Evolutionary conservation across 805 yeast species (phyloP), one percentile per base, ranked within the genome.

Genomic region (Candida saitoana): DNA sequence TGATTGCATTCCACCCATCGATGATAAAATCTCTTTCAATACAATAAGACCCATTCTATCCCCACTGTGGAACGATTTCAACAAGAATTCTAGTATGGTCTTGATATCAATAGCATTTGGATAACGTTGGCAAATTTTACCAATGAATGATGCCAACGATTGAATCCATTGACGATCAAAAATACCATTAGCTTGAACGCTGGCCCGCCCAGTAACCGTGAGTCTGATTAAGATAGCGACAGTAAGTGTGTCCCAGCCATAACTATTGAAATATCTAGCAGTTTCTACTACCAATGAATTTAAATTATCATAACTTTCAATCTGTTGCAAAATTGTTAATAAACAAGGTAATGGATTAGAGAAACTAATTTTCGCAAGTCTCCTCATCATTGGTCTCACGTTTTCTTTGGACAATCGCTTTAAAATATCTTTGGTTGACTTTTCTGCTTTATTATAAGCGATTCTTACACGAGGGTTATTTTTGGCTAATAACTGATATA

Each of bases 271-370:
- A 54, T 78, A 83, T 32, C 79, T 68, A 0, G 96, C 88, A 5
- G 93, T 78, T 36, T 83, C 83, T 7, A 87, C 89, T 5, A 91
- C 80, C 43, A 91, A 69, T 30, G 79, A 80, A 35, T 83, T 84
- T 48, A 91, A 75, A 55, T 91, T 91, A 55, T 85, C 96, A 57
- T 91, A 91, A 65, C 93, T 87, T 60, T 91, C 98, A 48, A 91
- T 79, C 55, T 88, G 96, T 36, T 79, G 79, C 8, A 90, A 70
- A 36, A 87, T 73, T 0, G 86, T 82, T 17, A 77, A 64, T 34
- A 90, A 76, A 11, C 89, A 79, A 2, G 95, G 84, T 15, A 89
- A 57, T 2, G 98, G 97, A 57, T 87, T 87, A 1, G 84, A 64
- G 45, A 79, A 81, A 16, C 89, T 76, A 9, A 87, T 70, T 49